Percentiles rank a stretch among this genome's conserved stretches.
Conservation (phyloP, 768 basidiomycete genomes). For the Amanita subjunquillea region DNA sequence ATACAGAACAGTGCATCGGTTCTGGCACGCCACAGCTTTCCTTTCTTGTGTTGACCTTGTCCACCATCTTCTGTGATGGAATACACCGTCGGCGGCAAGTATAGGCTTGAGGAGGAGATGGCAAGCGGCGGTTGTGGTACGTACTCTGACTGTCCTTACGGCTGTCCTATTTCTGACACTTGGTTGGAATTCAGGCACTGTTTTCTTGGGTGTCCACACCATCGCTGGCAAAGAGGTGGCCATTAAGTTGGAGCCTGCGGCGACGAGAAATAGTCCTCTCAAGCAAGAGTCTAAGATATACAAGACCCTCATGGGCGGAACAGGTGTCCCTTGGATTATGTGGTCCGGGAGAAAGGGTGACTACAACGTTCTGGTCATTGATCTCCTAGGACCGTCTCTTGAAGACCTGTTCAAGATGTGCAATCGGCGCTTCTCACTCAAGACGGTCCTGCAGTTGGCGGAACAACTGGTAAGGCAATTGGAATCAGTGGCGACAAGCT, state of each 20-base stretch:
- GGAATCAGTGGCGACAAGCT: not conserved
- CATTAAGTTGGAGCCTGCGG: conserved; percentile 70
- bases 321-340: conserved; percentile 86
- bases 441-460: conserved; percentile 87
- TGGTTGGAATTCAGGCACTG: conserved; percentile 41
- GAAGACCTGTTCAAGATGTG: conserved; percentile 85
- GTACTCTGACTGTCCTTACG: conserved; percentile 12
- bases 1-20: not conserved
- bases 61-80: conserved; percentile 15
- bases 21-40: not conserved
- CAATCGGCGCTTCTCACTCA: conserved; percentile 87
- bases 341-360: conserved; percentile 87
- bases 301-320: conserved; percentile 82
- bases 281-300: conserved; percentile 89
- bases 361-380: conserved; percentile 97
- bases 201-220: conserved; percentile 71
- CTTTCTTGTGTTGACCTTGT: not conserved
- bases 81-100: conserved; percentile 61
- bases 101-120: conserved; percentile 70
- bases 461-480: conserved; percentile 79
- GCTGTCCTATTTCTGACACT: conserved; percentile 1
- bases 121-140: conserved; percentile 72
- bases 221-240: conserved; percentile 78
- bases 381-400: conserved; percentile 84
- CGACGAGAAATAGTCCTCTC: conserved; percentile 51